A percentile compares a stretch with the other conserved stretches of the same genome.
phyloP scores from a whole-genome alignment of 495 filamentous ascomycete genomes.

The Tuber melanosporum region DNA sequence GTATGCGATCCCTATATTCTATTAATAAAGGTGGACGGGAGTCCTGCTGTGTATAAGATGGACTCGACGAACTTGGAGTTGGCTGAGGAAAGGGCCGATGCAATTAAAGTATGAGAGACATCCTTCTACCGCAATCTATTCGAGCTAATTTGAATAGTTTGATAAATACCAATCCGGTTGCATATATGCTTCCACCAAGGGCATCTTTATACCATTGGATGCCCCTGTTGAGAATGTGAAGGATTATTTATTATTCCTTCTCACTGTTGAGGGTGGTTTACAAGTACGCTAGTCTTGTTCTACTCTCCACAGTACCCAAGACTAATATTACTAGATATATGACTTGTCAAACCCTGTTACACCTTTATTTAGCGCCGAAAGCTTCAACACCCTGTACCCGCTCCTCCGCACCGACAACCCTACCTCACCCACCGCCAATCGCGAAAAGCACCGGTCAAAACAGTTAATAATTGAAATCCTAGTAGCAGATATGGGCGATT shows the following conservation, averaged over 20 bases:
- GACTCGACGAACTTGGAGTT: slow-evolving; percentile 70
- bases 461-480: slow-evolving; percentile 70
- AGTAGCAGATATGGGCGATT: slow-evolving; percentile 76
- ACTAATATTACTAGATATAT: slow-evolving; percentile 50
- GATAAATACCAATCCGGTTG: slow-evolving; percentile 74
- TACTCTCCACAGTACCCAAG: neutral
- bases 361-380: slow-evolving; percentile 59
- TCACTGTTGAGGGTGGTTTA: slow-evolving; percentile 63
- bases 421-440: slow-evolving; percentile 10
- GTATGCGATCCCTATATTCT: slow-evolving; percentile 84
- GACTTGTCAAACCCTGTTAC: slow-evolving; percentile 56
- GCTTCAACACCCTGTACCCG: slow-evolving; percentile 69
- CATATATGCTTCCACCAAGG: slow-evolving; percentile 62
- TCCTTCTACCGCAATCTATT: neutral
- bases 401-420: slow-evolving; percentile 63
- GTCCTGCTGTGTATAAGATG: slow-evolving; percentile 64
- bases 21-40: slow-evolving; percentile 73
- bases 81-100: slow-evolving; percentile 64
- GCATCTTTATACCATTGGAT: slow-evolving; percentile 47
- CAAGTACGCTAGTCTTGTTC: slow-evolving; percentile 52
- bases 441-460: slow-evolving; percentile 61
- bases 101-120: slow-evolving; percentile 43
- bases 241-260: slow-evolving; percentile 58
- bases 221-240: slow-evolving; percentile 44
- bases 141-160: slow-evolving; percentile 20